A percentile compares a stretch with the other conserved stretches of the same genome.
These are phyloP conservation scores for Microsporum ferrugineum DNA, from an alignment of 2,329 filamentous ascomycete genomes.

Conservation along the genomic window DNA sequence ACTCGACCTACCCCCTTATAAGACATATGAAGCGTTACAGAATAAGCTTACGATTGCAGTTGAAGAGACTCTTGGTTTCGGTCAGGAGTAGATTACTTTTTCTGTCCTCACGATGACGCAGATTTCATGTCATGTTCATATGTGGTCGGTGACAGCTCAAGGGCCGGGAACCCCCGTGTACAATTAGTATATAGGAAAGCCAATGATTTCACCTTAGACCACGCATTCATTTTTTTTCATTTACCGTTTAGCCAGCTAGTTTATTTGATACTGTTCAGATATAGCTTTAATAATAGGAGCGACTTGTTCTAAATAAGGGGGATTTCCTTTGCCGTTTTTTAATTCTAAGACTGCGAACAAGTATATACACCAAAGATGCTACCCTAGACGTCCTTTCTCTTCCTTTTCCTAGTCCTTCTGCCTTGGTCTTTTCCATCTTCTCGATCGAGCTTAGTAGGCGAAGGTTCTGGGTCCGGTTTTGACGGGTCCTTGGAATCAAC, in stretches of 20 bases:
- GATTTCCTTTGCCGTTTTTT: background rate
- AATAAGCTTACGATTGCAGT: constrained; percentile 92
- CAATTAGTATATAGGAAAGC: constrained; percentile 12
- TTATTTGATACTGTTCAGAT: too few relatives aligned
- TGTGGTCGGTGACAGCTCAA: background rate
- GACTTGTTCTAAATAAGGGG: too few relatives aligned
- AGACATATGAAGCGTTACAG: constrained; percentile 71
- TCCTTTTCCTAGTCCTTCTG: background rate
- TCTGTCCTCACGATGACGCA: background rate
- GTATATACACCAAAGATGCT: background rate
- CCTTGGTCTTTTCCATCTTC: background rate
- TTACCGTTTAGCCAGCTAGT: background rate
- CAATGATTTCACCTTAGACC: constrained; percentile 2
- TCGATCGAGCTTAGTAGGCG: background rate
- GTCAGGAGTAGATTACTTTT: constrained; percentile 62
- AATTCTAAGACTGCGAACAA: background rate
- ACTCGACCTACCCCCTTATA: constrained; percentile 87
- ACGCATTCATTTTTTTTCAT: background rate
- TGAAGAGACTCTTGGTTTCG: constrained; percentile 97
- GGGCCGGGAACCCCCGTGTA: constrained; percentile 5
- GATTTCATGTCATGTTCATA: background rate
- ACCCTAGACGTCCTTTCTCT: background rate
- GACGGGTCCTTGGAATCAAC: background rate
- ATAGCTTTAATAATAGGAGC: background rate
- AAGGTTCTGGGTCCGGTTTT: background rate